These are phyloP conservation scores for Teratosphaeria viscida DNA, from an alignment of 2,329 filamentous ascomycete genomes.

Conservation along the genomic window DNA sequence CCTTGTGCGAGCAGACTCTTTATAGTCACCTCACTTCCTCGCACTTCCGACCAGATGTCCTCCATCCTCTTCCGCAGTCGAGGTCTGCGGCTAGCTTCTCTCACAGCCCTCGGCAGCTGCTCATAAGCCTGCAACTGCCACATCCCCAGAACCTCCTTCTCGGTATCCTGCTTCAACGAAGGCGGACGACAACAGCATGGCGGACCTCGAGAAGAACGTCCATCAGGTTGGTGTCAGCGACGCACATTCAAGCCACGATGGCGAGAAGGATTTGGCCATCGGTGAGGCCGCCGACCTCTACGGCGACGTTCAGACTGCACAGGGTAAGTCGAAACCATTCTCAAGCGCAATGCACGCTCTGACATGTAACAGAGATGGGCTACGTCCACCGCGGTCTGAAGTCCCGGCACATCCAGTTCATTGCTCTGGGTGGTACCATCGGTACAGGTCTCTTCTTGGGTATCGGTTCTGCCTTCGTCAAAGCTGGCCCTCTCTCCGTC, in stretches of 20 bases:
- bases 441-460: conserved; percentile 1
- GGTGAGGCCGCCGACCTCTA: neutral
- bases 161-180: neutral
- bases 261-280: neutral
- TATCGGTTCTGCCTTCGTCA: neutral
- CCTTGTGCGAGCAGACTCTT: neutral
- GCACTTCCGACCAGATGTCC: neutral
- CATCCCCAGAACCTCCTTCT: neutral
- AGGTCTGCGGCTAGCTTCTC: neutral
- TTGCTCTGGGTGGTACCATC: conserved; percentile 1
- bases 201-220: neutral
- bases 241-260: neutral
- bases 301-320: neutral
- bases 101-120: neutral
- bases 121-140: neutral
- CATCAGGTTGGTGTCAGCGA: neutral
- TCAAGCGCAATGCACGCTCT: neutral
- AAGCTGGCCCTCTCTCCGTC: conserved; percentile 35
- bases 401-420: conserved; percentile 1
- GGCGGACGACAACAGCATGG: neutral
- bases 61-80: neutral
- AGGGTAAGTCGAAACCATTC: neutral
- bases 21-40: neutral
- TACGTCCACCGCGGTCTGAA: neutral
- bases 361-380: neutral